These are phyloP conservation scores for Fusarium succisae DNA, from an alignment of 2,329 filamentous ascomycete genomes.

Conservation along the genomic window DNA sequence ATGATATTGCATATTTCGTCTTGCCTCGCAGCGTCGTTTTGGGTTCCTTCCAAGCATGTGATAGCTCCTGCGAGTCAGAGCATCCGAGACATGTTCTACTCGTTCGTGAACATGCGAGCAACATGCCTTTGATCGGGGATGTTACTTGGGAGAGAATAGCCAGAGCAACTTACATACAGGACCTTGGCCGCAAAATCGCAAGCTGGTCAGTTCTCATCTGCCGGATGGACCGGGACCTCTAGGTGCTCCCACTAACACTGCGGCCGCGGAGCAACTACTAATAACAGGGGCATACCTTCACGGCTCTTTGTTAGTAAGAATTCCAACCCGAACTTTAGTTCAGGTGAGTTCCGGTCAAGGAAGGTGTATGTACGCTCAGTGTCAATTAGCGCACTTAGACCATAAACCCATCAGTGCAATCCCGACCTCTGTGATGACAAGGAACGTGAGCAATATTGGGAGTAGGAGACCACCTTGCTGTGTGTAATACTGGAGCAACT, in stretches of 20 bases:
- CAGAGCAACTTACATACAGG: neutral
- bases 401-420: neutral
- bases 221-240: neutral
- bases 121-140: neutral
- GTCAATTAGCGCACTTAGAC: neutral
- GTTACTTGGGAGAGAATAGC: neutral
- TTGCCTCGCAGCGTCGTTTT: neutral
- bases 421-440: neutral
- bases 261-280: slow-evolving; percentile 3
- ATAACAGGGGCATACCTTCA: neutral
- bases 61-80: neutral
- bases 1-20: neutral
- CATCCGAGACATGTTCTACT: neutral
- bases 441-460: neutral
- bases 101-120: neutral
- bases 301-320: too few species aligned
- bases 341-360: neutral
- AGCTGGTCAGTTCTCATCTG: neutral
- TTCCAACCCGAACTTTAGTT: neutral
- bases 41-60: slow-evolving; percentile 2
- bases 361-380: neutral
- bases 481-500: neutral
- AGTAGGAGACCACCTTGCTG: neutral
- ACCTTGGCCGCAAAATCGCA: neutral
- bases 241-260: neutral